Conservation (phyloP, 2,329 filamentous ascomycete species). For the Fusarium agapanthi region DNA sequence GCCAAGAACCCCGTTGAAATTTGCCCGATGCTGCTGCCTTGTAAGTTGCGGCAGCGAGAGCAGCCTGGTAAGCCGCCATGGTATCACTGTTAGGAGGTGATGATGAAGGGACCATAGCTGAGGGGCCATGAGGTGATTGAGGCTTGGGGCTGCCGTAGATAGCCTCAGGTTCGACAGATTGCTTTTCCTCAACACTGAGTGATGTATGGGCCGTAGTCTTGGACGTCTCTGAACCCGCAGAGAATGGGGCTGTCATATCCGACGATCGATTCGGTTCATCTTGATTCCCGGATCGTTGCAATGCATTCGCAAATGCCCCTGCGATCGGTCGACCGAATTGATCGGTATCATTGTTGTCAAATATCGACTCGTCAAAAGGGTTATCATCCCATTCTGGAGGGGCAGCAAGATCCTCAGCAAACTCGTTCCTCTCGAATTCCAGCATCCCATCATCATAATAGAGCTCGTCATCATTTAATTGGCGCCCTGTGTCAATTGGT, state of each 20-base stretch:
- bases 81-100: slow-evolving; percentile 27
- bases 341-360: slow-evolving; percentile 74
- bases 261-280: slow-evolving; percentile 54
- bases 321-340: slow-evolving; percentile 68
- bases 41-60: slow-evolving; percentile 82
- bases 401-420: slow-evolving; percentile 56
- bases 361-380: slow-evolving; percentile 77
- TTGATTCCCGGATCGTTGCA: slow-evolving; percentile 49
- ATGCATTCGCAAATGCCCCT: slow-evolving; percentile 63
- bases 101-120: slow-evolving; percentile 6
- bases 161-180: slow-evolving; percentile 14
- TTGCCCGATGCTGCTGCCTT: slow-evolving; percentile 79
- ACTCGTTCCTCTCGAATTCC: slow-evolving; percentile 54
- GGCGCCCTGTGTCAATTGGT: slow-evolving; percentile 9
- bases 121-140: slow-evolving; percentile 10
- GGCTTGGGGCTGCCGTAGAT: slow-evolving; percentile 3
- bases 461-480: slow-evolving; percentile 65
- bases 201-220: slow-evolving; percentile 65
- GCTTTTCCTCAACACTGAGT: slow-evolving; percentile 47
- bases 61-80: slow-evolving; percentile 79
- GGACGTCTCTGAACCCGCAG: slow-evolving; percentile 53
- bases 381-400: slow-evolving; percentile 58
- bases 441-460: slow-evolving; percentile 75
- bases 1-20: slow-evolving; percentile 69
- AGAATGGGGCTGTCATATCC: slow-evolving; percentile 56